Percentiles rank a stretch among this genome's conserved stretches.
These are phyloP conservation scores for Ganoderma multipileum DNA, from an alignment of 1,284 basidiomycete genomes.

Conservation along the genomic window DNA sequence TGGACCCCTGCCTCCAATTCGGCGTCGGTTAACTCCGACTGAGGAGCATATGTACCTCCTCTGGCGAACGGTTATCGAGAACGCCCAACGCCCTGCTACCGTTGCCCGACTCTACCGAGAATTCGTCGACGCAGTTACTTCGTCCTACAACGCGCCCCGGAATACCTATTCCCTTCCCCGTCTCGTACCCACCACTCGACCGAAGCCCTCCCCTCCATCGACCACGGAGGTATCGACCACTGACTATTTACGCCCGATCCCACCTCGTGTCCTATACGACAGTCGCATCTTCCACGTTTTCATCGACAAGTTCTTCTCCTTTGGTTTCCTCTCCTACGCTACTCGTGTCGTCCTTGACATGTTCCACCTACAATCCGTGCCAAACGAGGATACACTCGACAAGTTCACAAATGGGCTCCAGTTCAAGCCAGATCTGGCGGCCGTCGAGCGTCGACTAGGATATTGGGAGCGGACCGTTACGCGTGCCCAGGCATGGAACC, in stretches of 20 bases:
- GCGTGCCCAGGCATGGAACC: neutral
- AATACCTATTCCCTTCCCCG: neutral
- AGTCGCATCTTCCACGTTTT: slow-evolving; percentile 38
- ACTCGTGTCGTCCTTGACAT: slow-evolving; percentile 44
- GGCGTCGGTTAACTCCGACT: slow-evolving; percentile 40
- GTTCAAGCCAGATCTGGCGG: neutral
- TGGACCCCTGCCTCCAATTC: neutral
- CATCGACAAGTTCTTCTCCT: slow-evolving; percentile 29
- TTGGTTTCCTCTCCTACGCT: slow-evolving; percentile 11
- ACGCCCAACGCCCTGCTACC: slow-evolving; percentile 16
- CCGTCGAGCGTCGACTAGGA: slow-evolving; percentile 2
- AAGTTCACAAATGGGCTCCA: slow-evolving; percentile 4
- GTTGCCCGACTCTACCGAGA: slow-evolving; percentile 40
- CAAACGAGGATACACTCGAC: slow-evolving; percentile 27
- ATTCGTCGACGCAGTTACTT: slow-evolving; percentile 29
- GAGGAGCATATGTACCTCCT: slow-evolving; percentile 45
- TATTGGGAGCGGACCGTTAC: slow-evolving; percentile 9
- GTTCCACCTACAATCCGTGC: slow-evolving; percentile 38
- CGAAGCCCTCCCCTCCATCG: neutral
- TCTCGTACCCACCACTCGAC: neutral
- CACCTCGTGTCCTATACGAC: slow-evolving; percentile 29
- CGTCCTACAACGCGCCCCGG: slow-evolving; percentile 10
- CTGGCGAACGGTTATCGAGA: slow-evolving; percentile 42
- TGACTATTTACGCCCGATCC: slow-evolving; percentile 14
- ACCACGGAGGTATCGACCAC: neutral